These are phyloP conservation scores for Cetradonia linearis DNA, from an alignment of 495 filamentous ascomycete genomes.

Conservation along the genomic window DNA sequence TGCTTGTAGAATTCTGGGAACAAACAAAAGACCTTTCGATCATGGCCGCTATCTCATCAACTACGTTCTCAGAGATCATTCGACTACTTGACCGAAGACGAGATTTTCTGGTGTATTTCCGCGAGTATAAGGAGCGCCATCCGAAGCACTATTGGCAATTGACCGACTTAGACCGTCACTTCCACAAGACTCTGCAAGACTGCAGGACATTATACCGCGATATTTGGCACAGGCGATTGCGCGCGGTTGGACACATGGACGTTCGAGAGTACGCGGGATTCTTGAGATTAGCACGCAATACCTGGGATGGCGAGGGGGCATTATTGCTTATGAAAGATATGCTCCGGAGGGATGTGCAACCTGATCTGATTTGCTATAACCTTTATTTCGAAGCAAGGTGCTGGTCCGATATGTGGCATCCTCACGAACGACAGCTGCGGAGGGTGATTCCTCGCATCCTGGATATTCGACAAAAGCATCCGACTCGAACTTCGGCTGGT, in stretches of 20 bases:
- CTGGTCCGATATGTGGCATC: constrained; percentile 34
- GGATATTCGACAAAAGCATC: not conserved
- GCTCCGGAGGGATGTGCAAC: constrained; percentile 29
- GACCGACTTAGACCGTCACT: not conserved
- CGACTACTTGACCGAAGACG: constrained; percentile 36
- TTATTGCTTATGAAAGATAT: constrained; percentile 45
- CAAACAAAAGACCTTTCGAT: constrained; percentile 21
- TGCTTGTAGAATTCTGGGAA: constrained; percentile 20
- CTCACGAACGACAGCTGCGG: constrained; percentile 32
- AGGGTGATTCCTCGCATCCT: constrained; percentile 32
- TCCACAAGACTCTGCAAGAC: not conserved
- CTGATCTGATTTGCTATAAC: constrained; percentile 49
- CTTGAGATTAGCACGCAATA: constrained; percentile 11
- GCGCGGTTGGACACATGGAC: constrained; percentile 2
- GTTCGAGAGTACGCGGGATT: constrained; percentile 13
- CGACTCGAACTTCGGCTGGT: constrained; percentile 26
- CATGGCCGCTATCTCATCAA: constrained; percentile 24
- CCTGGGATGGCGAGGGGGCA: constrained; percentile 35
- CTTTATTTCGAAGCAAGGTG: constrained; percentile 40
- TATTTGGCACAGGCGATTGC: constrained; percentile 8
- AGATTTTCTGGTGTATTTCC: constrained; percentile 23
- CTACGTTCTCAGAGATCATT: constrained; percentile 41
- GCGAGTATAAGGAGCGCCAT: constrained; percentile 26
- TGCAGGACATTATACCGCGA: constrained; percentile 1
- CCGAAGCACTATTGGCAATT: constrained; percentile 12